A percentile compares a stretch with the other conserved stretches of the same genome.
Evolutionary conservation across 257 asterid species (phyloP).

Genomic region (Solanum sejunctum): DNA sequence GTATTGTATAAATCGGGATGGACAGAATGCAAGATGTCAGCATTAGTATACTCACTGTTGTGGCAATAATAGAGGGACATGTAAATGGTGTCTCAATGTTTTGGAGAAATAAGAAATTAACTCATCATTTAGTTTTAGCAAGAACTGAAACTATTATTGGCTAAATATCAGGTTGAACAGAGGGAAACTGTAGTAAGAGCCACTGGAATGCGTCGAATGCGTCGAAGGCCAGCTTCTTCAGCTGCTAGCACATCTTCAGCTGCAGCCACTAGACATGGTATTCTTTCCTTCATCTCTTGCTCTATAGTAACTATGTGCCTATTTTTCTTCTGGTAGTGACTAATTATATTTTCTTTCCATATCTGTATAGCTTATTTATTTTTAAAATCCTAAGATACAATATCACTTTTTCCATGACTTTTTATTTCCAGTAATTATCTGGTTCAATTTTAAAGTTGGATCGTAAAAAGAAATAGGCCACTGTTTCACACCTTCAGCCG

Average conservation of each 20-base stretch:
- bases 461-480: not conserved
- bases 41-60: not conserved
- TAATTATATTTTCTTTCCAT: not conserved
- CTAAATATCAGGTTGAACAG: conserved; percentile 28
- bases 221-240: conserved; percentile 65
- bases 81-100: not conserved
- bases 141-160: not conserved
- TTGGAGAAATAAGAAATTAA: not conserved
- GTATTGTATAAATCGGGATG: not conserved
- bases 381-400: not conserved
- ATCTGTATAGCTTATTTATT: not conserved
- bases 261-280: conserved; percentile 58
- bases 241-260: conserved; percentile 77
- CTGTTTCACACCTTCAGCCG: not conserved
- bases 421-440: not conserved
- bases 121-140: not conserved
- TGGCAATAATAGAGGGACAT: not conserved
- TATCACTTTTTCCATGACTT: not conserved
- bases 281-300: not conserved
- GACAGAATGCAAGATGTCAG: not conserved
- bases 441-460: not conserved
- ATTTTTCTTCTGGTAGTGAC: not conserved
- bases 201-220: conserved; percentile 54
- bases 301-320: not conserved
- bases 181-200: conserved; percentile 66